Evolutionary conservation across 176 grass and related monocot species (phyloP), one percentile per base, ranked within the genome.

Genomic region (Cenchrus purpureus): DNA sequence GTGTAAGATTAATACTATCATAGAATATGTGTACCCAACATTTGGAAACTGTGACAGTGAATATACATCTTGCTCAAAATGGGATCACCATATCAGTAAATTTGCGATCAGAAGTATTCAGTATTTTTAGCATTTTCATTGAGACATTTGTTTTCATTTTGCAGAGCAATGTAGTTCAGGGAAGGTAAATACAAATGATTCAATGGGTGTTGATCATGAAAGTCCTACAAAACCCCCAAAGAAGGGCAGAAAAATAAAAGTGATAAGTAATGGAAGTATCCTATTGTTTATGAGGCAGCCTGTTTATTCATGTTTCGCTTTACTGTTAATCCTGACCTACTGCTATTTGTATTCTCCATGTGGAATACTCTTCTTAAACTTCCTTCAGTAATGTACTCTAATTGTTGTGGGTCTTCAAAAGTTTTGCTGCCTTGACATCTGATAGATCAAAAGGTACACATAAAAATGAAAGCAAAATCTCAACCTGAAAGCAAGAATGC

Each of bases 211-310:
- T 59, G 81, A 87, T 45, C 20, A 78, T 89, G 58, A 60, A 80
- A 63, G 62, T 54, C 73, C 57, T 78, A 91, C 74, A 78, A 91
- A 91, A 61, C 84, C 89, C 82, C 86, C 73, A 45, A 91, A 85
- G 89, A 94, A 94, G 72, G 87, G 89, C 25, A 91, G 86, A 77
- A 94, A 91, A 82, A 82, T 89, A 85, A 87, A 75, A 68, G 82
- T 85, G 79, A 72, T 74, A 82, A 87, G 52, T 78, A 94, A 89
- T 79, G 92, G 92, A 84, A 87, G 87, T 91, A 91, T 94, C 84
- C 87, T 85, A 84, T 77, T 70, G 37, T 73, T 62, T 71, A 85
- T 43, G 63, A 76, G 53, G 20, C 51, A 89, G 45, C 69, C 65
- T 82, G 34, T 74, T 44, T 44, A n/a, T 81, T 83, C n/a, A 46